A percentile compares a stretch with the other conserved stretches of the same genome.
Evolutionary conservation across 441 rosid genomes (phyloP).

Genomic region (Adansonia gregorii): DNA sequence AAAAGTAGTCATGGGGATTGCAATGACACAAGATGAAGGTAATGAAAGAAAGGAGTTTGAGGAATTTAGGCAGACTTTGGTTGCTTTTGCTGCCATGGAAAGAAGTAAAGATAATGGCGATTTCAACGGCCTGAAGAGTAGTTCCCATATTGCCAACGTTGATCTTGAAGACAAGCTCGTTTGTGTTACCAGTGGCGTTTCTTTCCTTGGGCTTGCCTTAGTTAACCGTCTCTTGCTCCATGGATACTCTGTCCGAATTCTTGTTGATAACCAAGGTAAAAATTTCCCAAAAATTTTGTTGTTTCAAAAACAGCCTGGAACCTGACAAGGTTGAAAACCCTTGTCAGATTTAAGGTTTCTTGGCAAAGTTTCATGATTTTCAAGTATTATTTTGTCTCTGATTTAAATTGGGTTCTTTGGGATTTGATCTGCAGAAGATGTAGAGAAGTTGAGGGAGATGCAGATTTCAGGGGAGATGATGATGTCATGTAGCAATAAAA

Average conservation of each 20-base stretch:
- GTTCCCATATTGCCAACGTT: neutral
- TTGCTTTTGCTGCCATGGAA: slow-evolving; percentile 29
- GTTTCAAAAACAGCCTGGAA: neutral
- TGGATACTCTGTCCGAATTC: slow-evolving; percentile 77
- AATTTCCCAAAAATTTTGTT: neutral
- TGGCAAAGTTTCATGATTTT: neutral
- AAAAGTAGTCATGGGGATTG: slow-evolving; percentile 39
- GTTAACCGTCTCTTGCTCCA: slow-evolving; percentile 67
- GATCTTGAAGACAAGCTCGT: slow-evolving; percentile 51
- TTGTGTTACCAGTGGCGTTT: slow-evolving; percentile 86
- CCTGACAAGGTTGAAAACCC: neutral
- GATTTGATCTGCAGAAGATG: slow-evolving; percentile 57
- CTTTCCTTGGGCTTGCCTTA: slow-evolving; percentile 75
- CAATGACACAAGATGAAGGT: slow-evolving; percentile 34
- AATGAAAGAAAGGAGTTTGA: slow-evolving; percentile 35
- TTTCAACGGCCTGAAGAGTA: slow-evolving; percentile 12
- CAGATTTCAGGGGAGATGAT: slow-evolving; percentile 60
- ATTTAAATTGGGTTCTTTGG: neutral
- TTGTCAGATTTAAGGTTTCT: neutral
- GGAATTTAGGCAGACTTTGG: slow-evolving; percentile 36
- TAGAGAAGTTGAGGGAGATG: slow-evolving; percentile 72
- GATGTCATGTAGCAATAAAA: slow-evolving; percentile 41
- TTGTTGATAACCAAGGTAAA: slow-evolving; percentile 67
- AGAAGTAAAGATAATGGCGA: slow-evolving; percentile 30
- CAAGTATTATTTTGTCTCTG: neutral